Evolutionary conservation across 768 basidiomycete genomes (phyloP), one percentile per base, ranked within the genome.

Genomic region (Fibroporia radiculosa): DNA sequence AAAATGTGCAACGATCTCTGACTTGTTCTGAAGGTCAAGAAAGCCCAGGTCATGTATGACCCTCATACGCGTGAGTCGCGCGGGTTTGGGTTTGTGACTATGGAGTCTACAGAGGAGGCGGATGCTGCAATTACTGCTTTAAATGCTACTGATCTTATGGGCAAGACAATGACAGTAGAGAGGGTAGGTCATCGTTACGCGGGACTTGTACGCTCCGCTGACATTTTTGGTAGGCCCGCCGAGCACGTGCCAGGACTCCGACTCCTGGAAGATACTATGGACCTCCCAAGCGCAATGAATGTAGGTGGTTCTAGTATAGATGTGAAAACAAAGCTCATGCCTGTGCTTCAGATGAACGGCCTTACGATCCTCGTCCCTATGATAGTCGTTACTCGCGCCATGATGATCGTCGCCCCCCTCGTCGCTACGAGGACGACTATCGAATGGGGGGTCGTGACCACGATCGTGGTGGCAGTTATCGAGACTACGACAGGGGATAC

Each of bases 211-310:
- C 24, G 6, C 18, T 12, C 6, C 16, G 16, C 22, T 39, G 20
- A 8, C 34, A 16, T 44, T 28, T 35, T 27, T 3, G 16, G 4
- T 48, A 90, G 89, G 91, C 91, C 52, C 85, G 90, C 40, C 84
- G 90, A 53, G 91, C 85, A 45, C 83, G 91, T 49, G 91, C 90
- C 14, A 74, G 91, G 52, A 88, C 91, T 11, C 87, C 95, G 2
- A 99, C 95, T 5, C 95, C 95, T 3, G 95, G 95, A 22, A 70
- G 85, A 42, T 99, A 99, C 75, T 90, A 88, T 50, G 93, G 92
- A 0, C 90, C 92, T 37, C 89, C 92, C 34, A 92, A 93, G 68
- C 75, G 87, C 29, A 66, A 70, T 48, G 82, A 84, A 49, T 62
- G 83, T 82, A 55, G 47, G 75, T 63, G 27, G 8, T 35, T 35